Percentiles rank a stretch among this genome's conserved stretches.
Conservation (phyloP, 805 yeast genomes). For the Wickerhamiella occidentalis region DNA sequence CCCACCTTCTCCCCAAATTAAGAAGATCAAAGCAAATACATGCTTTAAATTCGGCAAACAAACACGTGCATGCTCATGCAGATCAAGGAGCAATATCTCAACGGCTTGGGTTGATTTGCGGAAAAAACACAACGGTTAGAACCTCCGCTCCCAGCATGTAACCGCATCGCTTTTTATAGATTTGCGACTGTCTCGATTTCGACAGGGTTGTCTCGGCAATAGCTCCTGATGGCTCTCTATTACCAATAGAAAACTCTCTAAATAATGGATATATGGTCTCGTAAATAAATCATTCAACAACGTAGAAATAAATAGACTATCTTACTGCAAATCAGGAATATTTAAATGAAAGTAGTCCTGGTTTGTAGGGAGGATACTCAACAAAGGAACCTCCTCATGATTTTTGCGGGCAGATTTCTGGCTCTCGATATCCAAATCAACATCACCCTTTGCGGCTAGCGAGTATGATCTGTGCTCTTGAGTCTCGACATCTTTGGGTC, state of each 20-base stretch:
- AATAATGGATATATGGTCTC: no score
- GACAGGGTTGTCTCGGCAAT: no score
- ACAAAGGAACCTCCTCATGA: slow-evolving; percentile 31
- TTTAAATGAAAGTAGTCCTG: slow-evolving; percentile 73
- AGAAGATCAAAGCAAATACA: background rate
- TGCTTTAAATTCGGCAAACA: background rate
- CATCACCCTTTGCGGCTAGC: slow-evolving; percentile 25
- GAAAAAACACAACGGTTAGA: background rate
- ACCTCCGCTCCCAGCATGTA: no score
- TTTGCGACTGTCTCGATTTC: background rate
- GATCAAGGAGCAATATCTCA: background rate
- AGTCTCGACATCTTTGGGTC: slow-evolving; percentile 4
- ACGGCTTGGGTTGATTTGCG: background rate
- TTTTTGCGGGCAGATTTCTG: slow-evolving; percentile 5
- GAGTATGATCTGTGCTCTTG: slow-evolving; percentile 7
- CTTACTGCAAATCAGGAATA: slow-evolving; percentile 38
- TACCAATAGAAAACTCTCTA: no score
- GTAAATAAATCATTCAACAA: no score
- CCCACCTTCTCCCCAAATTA: no score
- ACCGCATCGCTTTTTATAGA: no score
- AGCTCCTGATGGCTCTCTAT: no score
- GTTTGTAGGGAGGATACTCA: slow-evolving; percentile 48
- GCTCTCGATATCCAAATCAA: slow-evolving; percentile 16
- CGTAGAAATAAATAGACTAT: background rate
- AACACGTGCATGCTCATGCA: background rate